Base-by-base conservation (phyloP, 2,329 filamentous ascomycete species). In the Fulvia fulva region DNA sequence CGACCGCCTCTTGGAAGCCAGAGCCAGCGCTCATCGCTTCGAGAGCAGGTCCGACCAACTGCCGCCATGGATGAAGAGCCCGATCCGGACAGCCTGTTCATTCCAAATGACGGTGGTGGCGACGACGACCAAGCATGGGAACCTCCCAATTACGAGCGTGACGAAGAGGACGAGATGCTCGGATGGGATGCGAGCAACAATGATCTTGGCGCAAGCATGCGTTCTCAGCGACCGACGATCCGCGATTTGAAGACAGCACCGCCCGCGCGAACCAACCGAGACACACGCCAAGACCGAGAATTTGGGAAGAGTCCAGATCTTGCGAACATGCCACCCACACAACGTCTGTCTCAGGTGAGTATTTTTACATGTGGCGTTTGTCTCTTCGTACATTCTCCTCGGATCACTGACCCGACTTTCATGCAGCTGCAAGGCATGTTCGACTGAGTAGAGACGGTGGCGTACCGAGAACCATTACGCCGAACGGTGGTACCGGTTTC, bases 41-140 rank as follows among this genome's bases (percentile, higher is more conserved):
- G 65, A 34, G 59, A 61, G 16, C 61, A 66, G 19, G 57, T 53
- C 16, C 63, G 58, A 1, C 59, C 66, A 26, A 61, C 72, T 21
- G 80, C 82, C 16, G 78, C 57, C 8, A 51, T 59, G 22, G 59
- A 81, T 14, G 78, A 83, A 14, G 85, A 83, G 23, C 77, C 84
- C 49, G 80, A 85, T 58, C 82, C 85, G 0, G 85, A 90, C 55
- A 86, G 86, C 52, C 77, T 92, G 5, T 91, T 92, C 67, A 81
- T 91, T n/a, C 80, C 82, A 32, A 55, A 60, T 32, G 53, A 22
- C 11, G 25, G 8, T 14, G 77, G 76, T n/a, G 78, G 73, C 8
- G 85, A 90, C 28, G 87, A 90, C 23, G 87, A 90, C 61, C 79
- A 81, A 46, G 77, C 79, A 55, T 93, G 89, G 89, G 87, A 91